Conservation (phyloP, 345 rosid species). For the Adansonia digitata region DNA sequence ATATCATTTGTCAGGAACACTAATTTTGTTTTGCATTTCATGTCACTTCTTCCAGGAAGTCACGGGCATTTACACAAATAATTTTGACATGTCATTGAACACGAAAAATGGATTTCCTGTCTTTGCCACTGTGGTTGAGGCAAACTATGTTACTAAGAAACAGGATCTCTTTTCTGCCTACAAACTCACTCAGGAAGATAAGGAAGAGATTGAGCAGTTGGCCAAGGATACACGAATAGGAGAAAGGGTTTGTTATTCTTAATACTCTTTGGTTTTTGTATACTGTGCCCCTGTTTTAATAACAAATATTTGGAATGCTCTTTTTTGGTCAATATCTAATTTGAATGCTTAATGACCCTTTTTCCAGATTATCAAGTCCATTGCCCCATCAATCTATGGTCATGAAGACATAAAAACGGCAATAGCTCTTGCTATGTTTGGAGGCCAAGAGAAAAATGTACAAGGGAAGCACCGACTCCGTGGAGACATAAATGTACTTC, state of each 20-base stretch:
- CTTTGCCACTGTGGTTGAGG: conserved; percentile 94
- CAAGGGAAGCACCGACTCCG: conserved; percentile 86
- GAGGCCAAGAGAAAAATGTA: conserved; percentile 96
- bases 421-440: conserved; percentile 91
- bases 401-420: conserved; percentile 99
- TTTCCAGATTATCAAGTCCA: conserved; percentile 82
- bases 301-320: neutral
- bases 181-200: conserved; percentile 96
- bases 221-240: conserved; percentile 87
- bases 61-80: conserved; percentile 93
- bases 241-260: conserved; percentile 60
- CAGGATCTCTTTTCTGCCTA: conserved; percentile 96
- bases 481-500: conserved; percentile 92
- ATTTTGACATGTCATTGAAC: conserved; percentile 88
- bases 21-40: neutral
- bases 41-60: conserved; percentile 59
- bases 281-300: neutral
- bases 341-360: neutral
- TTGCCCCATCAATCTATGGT: conserved; percentile 96
- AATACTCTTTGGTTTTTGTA: neutral
- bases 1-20: neutral
- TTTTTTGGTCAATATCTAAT: neutral
- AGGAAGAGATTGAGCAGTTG: conserved; percentile 79
- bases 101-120: conserved; percentile 98
- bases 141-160: conserved; percentile 86